phyloP scores from a whole-genome alignment of 768 basidiomycete species.

The Hirschioporus abietinus region DNA sequence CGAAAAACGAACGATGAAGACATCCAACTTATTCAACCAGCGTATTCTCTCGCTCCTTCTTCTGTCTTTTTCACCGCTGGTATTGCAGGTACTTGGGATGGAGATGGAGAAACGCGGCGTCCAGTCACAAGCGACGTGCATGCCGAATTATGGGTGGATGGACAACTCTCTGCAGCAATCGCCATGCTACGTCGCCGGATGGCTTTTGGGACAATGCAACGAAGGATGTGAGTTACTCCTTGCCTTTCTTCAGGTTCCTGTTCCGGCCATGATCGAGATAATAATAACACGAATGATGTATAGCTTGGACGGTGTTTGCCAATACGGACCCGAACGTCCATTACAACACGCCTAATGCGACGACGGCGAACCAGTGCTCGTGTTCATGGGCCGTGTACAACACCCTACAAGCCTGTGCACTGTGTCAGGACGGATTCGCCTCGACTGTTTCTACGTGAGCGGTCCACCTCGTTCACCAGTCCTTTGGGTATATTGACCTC shows the following conservation, averaged over 20 bases:
- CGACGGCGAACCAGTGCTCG: slow-evolving; percentile 1
- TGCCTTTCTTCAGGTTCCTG: background rate
- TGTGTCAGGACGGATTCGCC: background rate
- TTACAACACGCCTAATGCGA: background rate
- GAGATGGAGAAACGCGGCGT: background rate
- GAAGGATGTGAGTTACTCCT: background rate
- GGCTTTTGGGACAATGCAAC: background rate
- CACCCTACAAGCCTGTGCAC: slow-evolving; percentile 1
- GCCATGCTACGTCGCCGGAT: background rate
- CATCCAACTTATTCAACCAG: too few species aligned
- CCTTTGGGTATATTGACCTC: background rate
- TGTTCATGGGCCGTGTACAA: slow-evolving; percentile 5
- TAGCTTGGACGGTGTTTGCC: background rate
- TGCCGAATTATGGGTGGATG: background rate
- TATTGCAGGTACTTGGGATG: background rate
- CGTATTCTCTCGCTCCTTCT: background rate
- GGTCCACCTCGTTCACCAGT: background rate
- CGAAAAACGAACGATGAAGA: too few species aligned
- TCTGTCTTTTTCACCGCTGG: background rate
- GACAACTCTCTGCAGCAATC: background rate
- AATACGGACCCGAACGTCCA: background rate
- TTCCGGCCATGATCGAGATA: background rate
- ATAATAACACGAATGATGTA: background rate
- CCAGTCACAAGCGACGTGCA: background rate
- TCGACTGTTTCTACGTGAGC: background rate